These are phyloP conservation scores for Fusarium bactridioides DNA, from an alignment of 2,329 filamentous ascomycete genomes.

Conservation along the genomic window DNA sequence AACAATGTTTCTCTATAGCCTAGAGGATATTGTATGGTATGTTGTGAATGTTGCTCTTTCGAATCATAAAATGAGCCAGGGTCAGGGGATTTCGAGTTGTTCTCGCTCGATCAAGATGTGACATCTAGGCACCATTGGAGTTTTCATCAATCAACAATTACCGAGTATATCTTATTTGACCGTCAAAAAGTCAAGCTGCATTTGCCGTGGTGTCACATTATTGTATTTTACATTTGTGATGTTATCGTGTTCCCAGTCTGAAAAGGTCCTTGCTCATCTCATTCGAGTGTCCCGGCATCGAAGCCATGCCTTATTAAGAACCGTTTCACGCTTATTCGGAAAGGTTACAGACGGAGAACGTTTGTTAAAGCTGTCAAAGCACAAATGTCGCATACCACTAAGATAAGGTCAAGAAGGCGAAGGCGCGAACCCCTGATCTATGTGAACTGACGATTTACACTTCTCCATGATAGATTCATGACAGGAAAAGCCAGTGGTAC, in stretches of 20 bases:
- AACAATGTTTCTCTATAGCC: not conserved
- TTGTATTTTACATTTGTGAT: not conserved
- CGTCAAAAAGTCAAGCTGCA: rapidly evolving
- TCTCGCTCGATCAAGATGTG: not conserved
- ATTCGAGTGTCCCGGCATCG: not conserved
- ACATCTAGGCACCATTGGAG: not conserved
- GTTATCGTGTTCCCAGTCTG: not conserved
- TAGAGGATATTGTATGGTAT: not conserved
- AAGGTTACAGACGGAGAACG: not conserved
- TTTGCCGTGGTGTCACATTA: too few species aligned
- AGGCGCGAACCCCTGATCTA: not conserved
- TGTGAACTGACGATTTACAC: not conserved
- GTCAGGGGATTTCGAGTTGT: not conserved
- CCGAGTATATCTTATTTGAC: too few species aligned
- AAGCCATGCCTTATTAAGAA: not conserved
- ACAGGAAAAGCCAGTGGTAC: not conserved
- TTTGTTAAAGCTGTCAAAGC: not conserved
- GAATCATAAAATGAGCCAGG: not conserved
- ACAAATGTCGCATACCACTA: not conserved
- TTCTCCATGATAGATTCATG: not conserved
- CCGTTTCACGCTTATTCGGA: not conserved
- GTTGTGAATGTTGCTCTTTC: not conserved
- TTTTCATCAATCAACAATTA: too few species aligned
- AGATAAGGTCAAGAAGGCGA: not conserved
- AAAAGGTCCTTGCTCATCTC: not conserved